Conservation (phyloP, 306 rosid genomes). For the Rubus idaeus region DNA sequence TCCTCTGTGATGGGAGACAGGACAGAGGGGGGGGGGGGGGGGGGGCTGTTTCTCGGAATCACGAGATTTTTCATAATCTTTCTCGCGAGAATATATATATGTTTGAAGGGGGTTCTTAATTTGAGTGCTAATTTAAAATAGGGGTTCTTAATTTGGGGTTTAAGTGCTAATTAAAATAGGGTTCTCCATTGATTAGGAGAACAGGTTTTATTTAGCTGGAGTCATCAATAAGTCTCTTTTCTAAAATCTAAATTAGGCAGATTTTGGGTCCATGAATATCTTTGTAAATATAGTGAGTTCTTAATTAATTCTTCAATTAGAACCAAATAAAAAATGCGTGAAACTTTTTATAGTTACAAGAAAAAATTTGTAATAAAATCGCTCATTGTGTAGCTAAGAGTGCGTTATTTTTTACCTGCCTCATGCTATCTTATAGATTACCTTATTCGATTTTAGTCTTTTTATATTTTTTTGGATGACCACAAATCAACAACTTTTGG, state of each 20-base stretch:
- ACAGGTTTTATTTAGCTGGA: slow-evolving; percentile 5
- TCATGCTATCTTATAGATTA: too few relatives aligned
- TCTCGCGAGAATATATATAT: neutral
- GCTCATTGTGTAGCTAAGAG: too few relatives aligned
- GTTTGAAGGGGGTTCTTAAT: neutral
- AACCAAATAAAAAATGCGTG: too few relatives aligned
- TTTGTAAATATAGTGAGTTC: neutral
- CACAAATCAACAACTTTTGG: too few relatives aligned
- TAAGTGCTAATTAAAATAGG: neutral
- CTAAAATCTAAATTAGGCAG: neutral
- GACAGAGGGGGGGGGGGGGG: neutral
- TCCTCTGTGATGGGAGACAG: slow-evolving; percentile 8
- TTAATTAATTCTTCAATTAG: neutral
- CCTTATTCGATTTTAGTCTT: too few relatives aligned
- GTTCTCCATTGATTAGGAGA: neutral
- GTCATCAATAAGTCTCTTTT: neutral
- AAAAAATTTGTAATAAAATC: too few relatives aligned
- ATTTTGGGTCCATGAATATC: neutral
- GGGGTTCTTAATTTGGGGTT: slow-evolving; percentile 5
- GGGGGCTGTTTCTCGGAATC: neutral
- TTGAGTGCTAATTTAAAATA: neutral
- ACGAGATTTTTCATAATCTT: neutral
- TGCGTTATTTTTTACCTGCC: too few relatives aligned
- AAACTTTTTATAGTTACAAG: too few relatives aligned
- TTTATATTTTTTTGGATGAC: too few relatives aligned